phyloP scores from a whole-genome alignment of 768 basidiomycete genomes.

The Rickenella mellea region DNA sequence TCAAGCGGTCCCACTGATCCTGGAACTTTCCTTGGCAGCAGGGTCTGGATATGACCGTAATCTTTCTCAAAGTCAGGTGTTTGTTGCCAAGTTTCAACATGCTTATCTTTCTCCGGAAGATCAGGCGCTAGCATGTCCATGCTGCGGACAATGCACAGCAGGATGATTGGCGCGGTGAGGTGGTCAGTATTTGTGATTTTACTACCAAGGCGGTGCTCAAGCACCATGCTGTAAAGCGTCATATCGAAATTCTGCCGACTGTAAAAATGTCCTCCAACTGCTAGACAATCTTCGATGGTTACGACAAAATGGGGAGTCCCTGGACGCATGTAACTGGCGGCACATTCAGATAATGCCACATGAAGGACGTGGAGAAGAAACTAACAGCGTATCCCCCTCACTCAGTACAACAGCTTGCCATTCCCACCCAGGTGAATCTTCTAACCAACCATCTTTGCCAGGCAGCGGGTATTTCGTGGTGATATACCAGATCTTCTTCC shows the following conservation, averaged over 20 bases:
- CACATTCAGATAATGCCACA: neutral
- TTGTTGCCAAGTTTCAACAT: neutral
- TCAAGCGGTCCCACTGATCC: no score
- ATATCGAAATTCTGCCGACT: neutral
- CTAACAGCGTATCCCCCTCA: no score
- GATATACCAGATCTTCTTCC: neutral
- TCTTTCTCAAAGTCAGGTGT: neutral
- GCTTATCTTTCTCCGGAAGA: neutral
- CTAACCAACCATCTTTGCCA: neutral
- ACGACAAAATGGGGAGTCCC: neutral
- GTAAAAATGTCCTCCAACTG: neutral
- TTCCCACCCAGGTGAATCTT: neutral
- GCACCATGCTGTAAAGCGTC: neutral
- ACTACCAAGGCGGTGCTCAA: neutral
- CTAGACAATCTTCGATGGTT: neutral
- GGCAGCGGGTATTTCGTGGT: neutral
- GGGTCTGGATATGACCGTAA: neutral
- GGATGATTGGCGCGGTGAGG: neutral
- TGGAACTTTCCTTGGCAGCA: no score
- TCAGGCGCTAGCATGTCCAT: neutral
- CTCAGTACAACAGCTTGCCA: no score
- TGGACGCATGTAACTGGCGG: neutral
- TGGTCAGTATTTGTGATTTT: neutral
- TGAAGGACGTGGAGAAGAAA: no score
- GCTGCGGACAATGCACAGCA: neutral